These are phyloP conservation scores for Cornus suecica DNA, from an alignment of 148 eudicot species.

Conservation along the genomic window DNA sequence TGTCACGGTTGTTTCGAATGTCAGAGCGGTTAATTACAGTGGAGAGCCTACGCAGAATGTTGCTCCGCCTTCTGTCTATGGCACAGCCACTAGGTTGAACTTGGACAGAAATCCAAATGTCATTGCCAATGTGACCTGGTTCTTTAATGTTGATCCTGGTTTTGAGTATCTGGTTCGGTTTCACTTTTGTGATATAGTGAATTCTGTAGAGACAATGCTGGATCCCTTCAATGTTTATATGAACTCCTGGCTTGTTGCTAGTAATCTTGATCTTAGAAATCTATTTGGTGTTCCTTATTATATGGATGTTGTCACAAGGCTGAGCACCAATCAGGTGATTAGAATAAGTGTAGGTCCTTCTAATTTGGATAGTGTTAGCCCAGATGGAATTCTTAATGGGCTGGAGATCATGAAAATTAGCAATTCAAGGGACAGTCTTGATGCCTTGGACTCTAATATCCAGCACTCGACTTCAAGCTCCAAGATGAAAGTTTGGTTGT, in stretches of 20 bases:
- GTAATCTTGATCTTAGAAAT: conserved; percentile 49
- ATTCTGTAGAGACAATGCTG: conserved; percentile 16
- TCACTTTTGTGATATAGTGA: conserved; percentile 60
- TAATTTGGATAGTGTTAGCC: conserved; percentile 23
- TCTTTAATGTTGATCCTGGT: conserved; percentile 49
- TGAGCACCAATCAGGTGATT: conserved; percentile 18
- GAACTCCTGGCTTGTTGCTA: conserved; percentile 39
- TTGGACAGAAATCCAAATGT: conserved; percentile 26
- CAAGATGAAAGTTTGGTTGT: conserved; percentile 32
- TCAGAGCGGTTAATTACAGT: conserved; percentile 36
- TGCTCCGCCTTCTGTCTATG: conserved; percentile 55
- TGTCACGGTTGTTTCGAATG: conserved; percentile 29
- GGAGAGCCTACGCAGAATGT: conserved; percentile 28
- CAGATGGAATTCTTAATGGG: conserved; percentile 67
- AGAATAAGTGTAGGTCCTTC: conserved; percentile 52
- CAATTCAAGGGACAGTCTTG: conserved; percentile 44
- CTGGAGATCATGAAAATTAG: conserved; percentile 68
- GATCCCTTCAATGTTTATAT: conserved; percentile 49
- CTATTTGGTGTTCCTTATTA: conserved; percentile 40
- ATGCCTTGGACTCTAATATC: conserved; percentile 22
- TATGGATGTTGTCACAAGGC: conserved; percentile 40
- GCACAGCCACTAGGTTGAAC: conserved; percentile 48
- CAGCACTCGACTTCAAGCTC: conserved; percentile 23
- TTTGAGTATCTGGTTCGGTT: conserved; percentile 53
- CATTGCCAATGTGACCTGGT: conserved; percentile 53